Evolutionary conservation across 768 basidiomycete genomes (phyloP).

Genomic region (Russula olivacea): DNA sequence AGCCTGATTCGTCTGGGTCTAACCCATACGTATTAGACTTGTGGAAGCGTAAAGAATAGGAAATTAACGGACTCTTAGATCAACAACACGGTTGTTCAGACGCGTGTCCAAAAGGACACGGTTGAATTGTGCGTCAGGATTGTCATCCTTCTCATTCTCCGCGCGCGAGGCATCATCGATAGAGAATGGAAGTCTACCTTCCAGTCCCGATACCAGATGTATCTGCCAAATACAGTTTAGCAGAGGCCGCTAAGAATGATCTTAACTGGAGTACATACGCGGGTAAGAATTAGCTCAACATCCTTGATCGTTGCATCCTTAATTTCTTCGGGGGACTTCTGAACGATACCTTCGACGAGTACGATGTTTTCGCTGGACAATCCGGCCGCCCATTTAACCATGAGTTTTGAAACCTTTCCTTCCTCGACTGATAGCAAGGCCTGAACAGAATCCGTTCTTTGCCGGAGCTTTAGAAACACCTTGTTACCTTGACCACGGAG

Average conservation of each 20-base stretch:
- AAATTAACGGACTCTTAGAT: constrained; percentile 66
- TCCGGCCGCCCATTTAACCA: constrained; percentile 86
- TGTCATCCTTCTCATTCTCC: constrained; percentile 61
- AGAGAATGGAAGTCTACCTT: constrained; percentile 80
- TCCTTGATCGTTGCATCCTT: constrained; percentile 86
- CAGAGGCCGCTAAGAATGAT: background rate
- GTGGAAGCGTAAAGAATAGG: background rate
- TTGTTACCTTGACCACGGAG: constrained; percentile 90
- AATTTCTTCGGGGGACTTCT: constrained; percentile 75
- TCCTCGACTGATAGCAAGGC: constrained; percentile 68
- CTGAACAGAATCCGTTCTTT: constrained; percentile 82
- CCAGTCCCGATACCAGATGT: constrained; percentile 72
- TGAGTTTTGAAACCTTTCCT: constrained; percentile 87
- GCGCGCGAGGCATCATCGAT: constrained; percentile 89
- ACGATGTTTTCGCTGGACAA: constrained; percentile 86
- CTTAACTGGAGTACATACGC: constrained; percentile 43
- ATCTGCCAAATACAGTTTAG: constrained; percentile 43
- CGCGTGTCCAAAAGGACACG: constrained; percentile 89
- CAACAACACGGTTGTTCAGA: constrained; percentile 88
- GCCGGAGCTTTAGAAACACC: constrained; percentile 88
- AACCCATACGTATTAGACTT: constrained; percentile 12
- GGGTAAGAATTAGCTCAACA: constrained; percentile 77
- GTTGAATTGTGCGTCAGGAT: constrained; percentile 53
- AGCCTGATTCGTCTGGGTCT: constrained; percentile 95
- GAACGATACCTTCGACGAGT: constrained; percentile 78